Conservation (phyloP, 805 yeast species). For the Starmerella roubikii region DNA sequence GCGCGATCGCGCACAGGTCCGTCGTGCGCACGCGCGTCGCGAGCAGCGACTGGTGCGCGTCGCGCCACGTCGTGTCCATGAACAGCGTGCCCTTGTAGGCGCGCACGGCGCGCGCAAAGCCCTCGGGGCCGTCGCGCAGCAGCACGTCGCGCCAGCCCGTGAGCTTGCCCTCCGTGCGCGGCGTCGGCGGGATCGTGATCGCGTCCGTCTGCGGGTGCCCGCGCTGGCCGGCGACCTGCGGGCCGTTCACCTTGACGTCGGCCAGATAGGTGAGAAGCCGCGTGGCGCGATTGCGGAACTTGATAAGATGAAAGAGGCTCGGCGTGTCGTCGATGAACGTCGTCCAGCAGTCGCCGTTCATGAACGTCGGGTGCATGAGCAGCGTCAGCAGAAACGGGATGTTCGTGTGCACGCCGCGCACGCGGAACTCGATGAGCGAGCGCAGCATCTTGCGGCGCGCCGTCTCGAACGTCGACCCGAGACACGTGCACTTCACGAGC, state of each 20-base stretch:
- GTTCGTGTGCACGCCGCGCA: slow-evolving; percentile 97
- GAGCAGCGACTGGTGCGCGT: slow-evolving; percentile 93
- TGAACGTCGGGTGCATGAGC: slow-evolving; percentile 78
- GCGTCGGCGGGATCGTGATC: slow-evolving; percentile 51
- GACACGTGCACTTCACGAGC: slow-evolving; percentile 94
- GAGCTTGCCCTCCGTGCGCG: slow-evolving; percentile 55
- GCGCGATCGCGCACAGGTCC: slow-evolving; percentile 84
- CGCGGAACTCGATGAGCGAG: slow-evolving; percentile 91
- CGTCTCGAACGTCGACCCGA: slow-evolving; percentile 95
- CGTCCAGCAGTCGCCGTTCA: slow-evolving; percentile 87
- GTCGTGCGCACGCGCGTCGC: slow-evolving; percentile 96
- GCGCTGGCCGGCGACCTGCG: slow-evolving; percentile 88
- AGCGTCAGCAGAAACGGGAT: slow-evolving; percentile 89
- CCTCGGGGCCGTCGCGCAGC: slow-evolving; percentile 74
- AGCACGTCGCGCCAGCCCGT: slow-evolving; percentile 89
- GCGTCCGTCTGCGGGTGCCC: slow-evolving; percentile 81
- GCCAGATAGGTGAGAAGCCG: slow-evolving; percentile 82
- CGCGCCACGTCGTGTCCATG: slow-evolving; percentile 99
- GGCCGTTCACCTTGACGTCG: slow-evolving; percentile 89
- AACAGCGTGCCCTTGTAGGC: slow-evolving; percentile 70
- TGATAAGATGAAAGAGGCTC: slow-evolving; percentile 80
- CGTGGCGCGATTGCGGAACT: slow-evolving; percentile 93
- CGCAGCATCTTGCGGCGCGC: slow-evolving; percentile 96
- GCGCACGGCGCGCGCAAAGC: slow-evolving; percentile 80
- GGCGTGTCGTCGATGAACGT: slow-evolving; percentile 98